A percentile compares a stretch with the other conserved stretches of the same genome.
Conservation (phyloP, 2,329 filamentous ascomycete genomes). For the Aureobasidium sp. region DNA sequence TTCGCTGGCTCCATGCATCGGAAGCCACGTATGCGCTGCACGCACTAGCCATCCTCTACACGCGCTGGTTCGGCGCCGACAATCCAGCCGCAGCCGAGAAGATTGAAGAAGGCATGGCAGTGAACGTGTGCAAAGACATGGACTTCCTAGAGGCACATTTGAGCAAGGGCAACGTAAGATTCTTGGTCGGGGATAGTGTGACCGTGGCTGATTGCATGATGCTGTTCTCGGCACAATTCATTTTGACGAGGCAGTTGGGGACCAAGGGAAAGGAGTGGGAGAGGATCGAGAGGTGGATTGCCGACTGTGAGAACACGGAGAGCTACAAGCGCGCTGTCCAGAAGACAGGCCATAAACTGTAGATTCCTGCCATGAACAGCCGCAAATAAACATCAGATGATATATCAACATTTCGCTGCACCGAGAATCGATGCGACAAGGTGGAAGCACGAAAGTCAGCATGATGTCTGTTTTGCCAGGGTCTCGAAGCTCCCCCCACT, state of each 20-base stretch:
- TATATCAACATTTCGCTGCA: background rate
- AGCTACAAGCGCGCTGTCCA: slow-evolving; percentile 31
- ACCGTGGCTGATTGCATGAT: slow-evolving; percentile 40
- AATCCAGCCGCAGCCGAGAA: slow-evolving; percentile 23
- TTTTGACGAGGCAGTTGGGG: slow-evolving; percentile 30
- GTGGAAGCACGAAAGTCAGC: background rate
- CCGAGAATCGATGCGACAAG: background rate
- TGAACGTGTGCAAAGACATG: slow-evolving; percentile 38
- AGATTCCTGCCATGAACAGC: background rate
- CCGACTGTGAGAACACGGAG: slow-evolving; percentile 28
- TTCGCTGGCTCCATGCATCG: slow-evolving; percentile 39
- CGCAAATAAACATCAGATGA: too few relatives aligned
- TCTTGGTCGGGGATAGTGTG: slow-evolving; percentile 33
- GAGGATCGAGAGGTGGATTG: slow-evolving; percentile 28
- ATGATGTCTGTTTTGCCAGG: background rate
- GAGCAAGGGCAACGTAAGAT: slow-evolving; percentile 28
- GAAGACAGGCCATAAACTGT: slow-evolving; percentile 31
- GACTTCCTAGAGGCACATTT: slow-evolving; percentile 38
- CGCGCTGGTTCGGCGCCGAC: slow-evolving; percentile 31
- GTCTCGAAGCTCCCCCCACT: background rate
- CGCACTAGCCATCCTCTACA: slow-evolving; percentile 36
- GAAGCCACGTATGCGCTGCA: slow-evolving; percentile 41
- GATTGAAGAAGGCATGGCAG: slow-evolving; percentile 30
- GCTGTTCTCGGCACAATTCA: slow-evolving; percentile 34
- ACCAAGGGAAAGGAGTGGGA: slow-evolving; percentile 28